phyloP scores from a whole-genome alignment of 2,329 filamentous ascomycete species.

The Cadophora malorum region DNA sequence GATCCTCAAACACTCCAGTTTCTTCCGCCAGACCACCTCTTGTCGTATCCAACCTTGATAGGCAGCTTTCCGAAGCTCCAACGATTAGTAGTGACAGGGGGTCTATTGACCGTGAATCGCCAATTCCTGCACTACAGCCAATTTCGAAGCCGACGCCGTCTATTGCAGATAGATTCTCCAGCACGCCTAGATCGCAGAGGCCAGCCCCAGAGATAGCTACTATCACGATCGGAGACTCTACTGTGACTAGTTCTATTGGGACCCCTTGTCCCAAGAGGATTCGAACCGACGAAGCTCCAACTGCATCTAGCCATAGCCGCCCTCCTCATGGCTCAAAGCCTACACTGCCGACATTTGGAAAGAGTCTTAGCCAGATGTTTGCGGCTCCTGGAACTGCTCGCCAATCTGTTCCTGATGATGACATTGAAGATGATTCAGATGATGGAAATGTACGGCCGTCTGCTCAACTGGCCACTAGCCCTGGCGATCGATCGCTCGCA shows the following conservation, averaged over 20 bases:
- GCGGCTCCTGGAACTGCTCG: conserved; percentile 38
- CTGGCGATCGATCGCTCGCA: background rate
- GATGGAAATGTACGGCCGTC: conserved; percentile 24
- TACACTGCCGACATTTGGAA: conserved; percentile 41
- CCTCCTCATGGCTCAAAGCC: conserved; percentile 10
- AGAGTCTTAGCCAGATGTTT: conserved; percentile 42
- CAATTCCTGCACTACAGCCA: conserved; percentile 39
- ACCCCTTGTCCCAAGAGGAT: conserved; percentile 39
- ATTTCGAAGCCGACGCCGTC: conserved; percentile 38
- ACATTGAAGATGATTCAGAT: conserved; percentile 27
- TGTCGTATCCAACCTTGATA: conserved; percentile 4
- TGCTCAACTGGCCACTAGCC: conserved; percentile 4
- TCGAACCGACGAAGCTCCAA: conserved; percentile 26
- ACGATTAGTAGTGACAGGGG: conserved; percentile 12
- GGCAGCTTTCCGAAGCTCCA: conserved; percentile 6
- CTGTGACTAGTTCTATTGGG: conserved; percentile 43
- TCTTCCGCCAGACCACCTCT: conserved; percentile 16
- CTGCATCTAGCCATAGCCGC: conserved; percentile 18
- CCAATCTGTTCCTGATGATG: conserved; percentile 22
- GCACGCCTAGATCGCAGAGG: conserved; percentile 32
- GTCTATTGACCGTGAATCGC: conserved; percentile 28
- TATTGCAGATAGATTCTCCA: conserved; percentile 38
- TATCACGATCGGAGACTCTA: conserved; percentile 46
- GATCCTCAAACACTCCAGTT: conserved; percentile 27
- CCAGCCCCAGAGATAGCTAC: conserved; percentile 42